phyloP scores from a whole-genome alignment of 2,329 filamentous ascomycete species.

The Stachybotrys echinatus region DNA sequence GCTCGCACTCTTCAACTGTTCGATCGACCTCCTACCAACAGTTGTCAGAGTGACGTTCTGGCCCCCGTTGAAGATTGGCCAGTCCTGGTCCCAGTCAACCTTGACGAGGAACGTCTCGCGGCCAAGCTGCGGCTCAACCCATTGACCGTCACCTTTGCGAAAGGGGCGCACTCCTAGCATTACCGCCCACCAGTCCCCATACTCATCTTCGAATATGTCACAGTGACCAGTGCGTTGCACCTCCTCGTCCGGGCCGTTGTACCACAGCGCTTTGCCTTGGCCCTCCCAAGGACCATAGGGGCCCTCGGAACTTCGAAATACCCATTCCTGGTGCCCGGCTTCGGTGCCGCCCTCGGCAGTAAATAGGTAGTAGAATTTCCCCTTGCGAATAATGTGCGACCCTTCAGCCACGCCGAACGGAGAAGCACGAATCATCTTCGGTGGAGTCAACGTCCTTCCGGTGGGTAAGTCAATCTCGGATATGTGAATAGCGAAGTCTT shows the following conservation, averaged over 20 bases:
- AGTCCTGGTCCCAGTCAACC: conserved; percentile 16
- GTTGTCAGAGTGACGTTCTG: conserved; percentile 15
- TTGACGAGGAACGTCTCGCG: conserved; percentile 18
- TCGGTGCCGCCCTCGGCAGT: conserved; percentile 19
- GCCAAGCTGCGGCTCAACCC: conserved; percentile 15
- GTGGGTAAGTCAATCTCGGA: conserved; percentile 36
- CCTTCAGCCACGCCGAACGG: conserved; percentile 36
- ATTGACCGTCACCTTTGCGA: conserved; percentile 3
- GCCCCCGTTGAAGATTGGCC: conserved; percentile 16
- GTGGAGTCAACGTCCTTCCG: conserved; percentile 31
- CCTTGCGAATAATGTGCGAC: conserved; percentile 19
- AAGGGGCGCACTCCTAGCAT: conserved; percentile 14
- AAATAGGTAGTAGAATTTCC: conserved; percentile 16
- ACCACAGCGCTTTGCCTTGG: conserved; percentile 16
- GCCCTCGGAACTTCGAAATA: conserved; percentile 36
- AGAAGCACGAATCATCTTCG: conserved; percentile 28
- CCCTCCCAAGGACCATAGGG: conserved; percentile 46
- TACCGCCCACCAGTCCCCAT: conserved; percentile 16
- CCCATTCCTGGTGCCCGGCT: conserved; percentile 45
- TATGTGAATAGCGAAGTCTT: conserved; percentile 47
- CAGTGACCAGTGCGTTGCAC: conserved; percentile 33
- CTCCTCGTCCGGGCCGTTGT: conserved; percentile 39
- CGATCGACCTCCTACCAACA: conserved; percentile 6
- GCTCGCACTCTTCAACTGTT: neutral
- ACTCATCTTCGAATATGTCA: conserved; percentile 15